Base-by-base conservation (phyloP, 306 rosid species). In the Trifolium fragiferum region DNA sequence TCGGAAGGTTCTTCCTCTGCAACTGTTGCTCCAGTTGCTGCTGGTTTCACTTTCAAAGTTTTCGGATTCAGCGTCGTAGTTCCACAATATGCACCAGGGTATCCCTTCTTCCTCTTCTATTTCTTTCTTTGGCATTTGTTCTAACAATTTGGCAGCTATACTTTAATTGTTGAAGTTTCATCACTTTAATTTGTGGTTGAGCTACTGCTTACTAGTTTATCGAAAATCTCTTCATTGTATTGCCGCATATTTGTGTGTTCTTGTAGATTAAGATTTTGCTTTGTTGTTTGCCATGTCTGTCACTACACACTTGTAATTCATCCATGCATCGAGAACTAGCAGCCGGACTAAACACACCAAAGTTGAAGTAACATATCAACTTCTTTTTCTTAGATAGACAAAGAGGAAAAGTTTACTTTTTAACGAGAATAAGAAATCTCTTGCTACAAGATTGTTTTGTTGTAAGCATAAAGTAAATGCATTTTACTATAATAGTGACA, bases 61-160 rank as follows among this genome's bases (percentile, higher is more conserved):
- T 87, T 89, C 58, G 88, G 88, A 27, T 75, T 77, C 82, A 87
- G 50, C 66, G 51, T 85, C 61, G 33, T 83, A 59, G 80, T 89
- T 78, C 89, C 88, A 33, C 87, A 85, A 83, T 81, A 77, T 79
- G 88, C 94, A 68, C 89, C 89, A 18, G 89, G 89, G 91, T 89
- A 87, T 38, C 16, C 67, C 32, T 20, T 53, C 60, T 60, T 44
- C 21, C 12, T 30, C 57, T 63, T 60, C 58, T 33, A 19, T 33
- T 15, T 10, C 30, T 64, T 64, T 65, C 33, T 15, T 18, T 21
- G 15, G 40, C 40, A 63, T 20, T 54, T 20, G 30, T 54, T 53
- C 11, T 30, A 19, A 53, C 60, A 53, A 8, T 53, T 19, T 53
- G 14, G 60, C 6, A 9, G 27, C 30, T 53, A 53, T 11, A 8